Evolutionary conservation across 768 basidiomycete species (phyloP), one percentile per base, ranked within the genome.

Genomic region (Lactarius akahatsu): DNA sequence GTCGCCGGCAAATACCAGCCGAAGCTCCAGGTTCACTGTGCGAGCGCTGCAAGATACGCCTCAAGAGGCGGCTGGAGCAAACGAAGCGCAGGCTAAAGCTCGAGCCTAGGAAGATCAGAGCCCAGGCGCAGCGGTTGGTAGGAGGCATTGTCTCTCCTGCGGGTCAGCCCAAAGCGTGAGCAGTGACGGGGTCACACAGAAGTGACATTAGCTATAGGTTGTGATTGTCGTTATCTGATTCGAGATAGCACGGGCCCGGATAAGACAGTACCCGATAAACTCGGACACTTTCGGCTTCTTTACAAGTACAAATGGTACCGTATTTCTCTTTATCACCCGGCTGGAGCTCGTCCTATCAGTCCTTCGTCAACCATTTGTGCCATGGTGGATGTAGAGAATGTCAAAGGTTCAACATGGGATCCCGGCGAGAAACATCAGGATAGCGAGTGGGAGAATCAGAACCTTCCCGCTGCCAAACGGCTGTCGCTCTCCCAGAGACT

Each of bases 11-110:
- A 11, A 64, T 84, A 3, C 69, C 77, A 7, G 30, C 59, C 7
- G 71, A 70, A 30, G 41, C 69, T 9, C 16, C 58, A 0, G 77
- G 78, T 26, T 73, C 74, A 7, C 65, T 83, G 41, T 85, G 83
- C 66, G 78, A 78, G 16, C 79, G 77, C 54, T 85, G 84, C 69
- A 78, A 76, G 66, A 52, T 72, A 34, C 77, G 78, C 45, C 74
- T 84, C 62, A 85, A 80, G 78, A 82, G 78, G 69, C 78, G 76
- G 23, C 78, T 80, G 69, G 78, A 74, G 43, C 78, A 77, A 73
- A 76, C 78, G 58, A 83, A 80, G 72, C 76, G 79, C 58, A 76
- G 79, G 41, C 80, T 78, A 64, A 81, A 77, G 68, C 77, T 85
- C 2, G 80, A 81, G 67, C 81, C 81, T 43, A 67, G 65, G 58